Evolutionary conservation across 345 rosid species (phyloP).

Genomic region (Moricandia moricandioides): DNA sequence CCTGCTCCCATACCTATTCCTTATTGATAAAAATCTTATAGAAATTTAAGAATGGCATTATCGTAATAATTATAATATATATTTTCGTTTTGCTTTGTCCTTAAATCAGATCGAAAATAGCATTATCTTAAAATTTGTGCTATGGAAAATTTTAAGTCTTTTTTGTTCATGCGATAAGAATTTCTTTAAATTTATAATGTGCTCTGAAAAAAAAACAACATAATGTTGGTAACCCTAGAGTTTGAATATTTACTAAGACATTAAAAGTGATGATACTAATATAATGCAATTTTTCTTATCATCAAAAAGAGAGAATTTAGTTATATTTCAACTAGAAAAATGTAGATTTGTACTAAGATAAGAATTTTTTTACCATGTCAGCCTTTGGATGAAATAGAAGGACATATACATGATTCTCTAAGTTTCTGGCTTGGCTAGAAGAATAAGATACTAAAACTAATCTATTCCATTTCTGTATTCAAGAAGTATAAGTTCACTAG

Average conservation of each 20-base stretch:
- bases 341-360: too few species aligned
- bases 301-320: too few species aligned
- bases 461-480: not conserved
- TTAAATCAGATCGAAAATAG: not conserved
- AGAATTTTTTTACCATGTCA: not conserved
- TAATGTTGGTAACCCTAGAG: too few species aligned
- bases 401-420: not conserved
- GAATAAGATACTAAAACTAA: not conserved
- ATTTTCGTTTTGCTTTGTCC: not conserved
- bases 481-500: not conserved
- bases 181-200: too few species aligned
- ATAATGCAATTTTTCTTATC: too few species aligned
- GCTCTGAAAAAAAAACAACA: too few species aligned
- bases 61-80: not conserved
- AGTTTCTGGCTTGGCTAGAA: not conserved
- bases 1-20: conserved; percentile 57
- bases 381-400: not conserved
- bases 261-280: too few species aligned
- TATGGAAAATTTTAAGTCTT: too few species aligned
- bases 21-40: not conserved
- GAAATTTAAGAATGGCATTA: not conserved
- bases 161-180: too few species aligned
- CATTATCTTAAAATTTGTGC: not conserved
- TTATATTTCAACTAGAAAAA: too few species aligned
- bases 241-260: too few species aligned